phyloP scores from a whole-genome alignment of 75 land plant genomes.

The Gnetum montanum region DNA sequence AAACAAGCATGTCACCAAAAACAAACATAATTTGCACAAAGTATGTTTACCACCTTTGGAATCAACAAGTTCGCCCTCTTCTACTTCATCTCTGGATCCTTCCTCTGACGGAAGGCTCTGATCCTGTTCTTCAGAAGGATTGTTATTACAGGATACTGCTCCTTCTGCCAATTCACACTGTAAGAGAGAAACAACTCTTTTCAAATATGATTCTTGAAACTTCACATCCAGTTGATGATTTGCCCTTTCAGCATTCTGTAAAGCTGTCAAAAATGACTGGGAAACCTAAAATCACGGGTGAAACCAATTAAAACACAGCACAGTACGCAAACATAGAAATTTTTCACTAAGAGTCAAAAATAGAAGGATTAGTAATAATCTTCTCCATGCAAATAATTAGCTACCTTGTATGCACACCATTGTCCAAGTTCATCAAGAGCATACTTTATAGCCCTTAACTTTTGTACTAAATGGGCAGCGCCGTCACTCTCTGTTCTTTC shows the following conservation, averaged over 20 bases:
- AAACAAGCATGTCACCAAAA: too few species aligned
- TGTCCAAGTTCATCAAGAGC: constrained; percentile 95
- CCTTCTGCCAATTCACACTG: constrained; percentile 87
- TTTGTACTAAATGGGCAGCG: constrained; percentile 88
- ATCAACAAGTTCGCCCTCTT: constrained; percentile 93
- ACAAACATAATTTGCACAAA: too few species aligned
- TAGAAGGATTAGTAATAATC: too few species aligned
- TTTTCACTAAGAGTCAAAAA: too few species aligned
- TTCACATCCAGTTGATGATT: constrained; percentile 93
- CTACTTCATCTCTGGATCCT: constrained; percentile 49
- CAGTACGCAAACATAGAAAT: background rate
- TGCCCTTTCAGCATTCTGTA: constrained; percentile 93
- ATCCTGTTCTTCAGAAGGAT: constrained; percentile 3
- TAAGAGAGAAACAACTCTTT: constrained; percentile 68
- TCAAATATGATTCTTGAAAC: constrained; percentile 91
- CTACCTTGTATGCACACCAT: constrained; percentile 99
- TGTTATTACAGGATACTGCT: constrained; percentile 46
- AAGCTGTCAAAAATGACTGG: constrained; percentile 63
- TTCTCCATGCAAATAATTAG: too few species aligned
- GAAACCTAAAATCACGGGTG: constrained; percentile 80
- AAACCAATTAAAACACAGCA: background rate
- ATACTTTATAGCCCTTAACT: constrained; percentile 85
- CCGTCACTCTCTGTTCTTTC: constrained; percentile 99
- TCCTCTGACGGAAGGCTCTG: constrained; percentile 9
- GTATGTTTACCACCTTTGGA: constrained; percentile 90